Evolutionary conservation across 176 grass and related monocot species (phyloP), one percentile per base, ranked within the genome.

Genomic region (Musa troglodytarum): DNA sequence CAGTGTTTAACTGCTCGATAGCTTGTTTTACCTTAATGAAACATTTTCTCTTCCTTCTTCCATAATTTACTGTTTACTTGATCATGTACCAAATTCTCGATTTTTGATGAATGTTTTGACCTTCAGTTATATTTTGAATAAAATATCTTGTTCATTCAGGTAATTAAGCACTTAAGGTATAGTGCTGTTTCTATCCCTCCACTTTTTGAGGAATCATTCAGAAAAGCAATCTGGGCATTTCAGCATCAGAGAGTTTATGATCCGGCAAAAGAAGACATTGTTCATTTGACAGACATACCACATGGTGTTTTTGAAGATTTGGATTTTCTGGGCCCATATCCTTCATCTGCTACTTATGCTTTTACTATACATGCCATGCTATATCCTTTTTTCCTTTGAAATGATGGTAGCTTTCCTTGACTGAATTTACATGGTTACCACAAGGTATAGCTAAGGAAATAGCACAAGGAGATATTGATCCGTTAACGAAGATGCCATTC

Each of bases 301-400:
- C 21, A 76, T 26, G 83, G 49, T 72, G 49, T 82, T 80, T 77
- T 49, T 69, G 88, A 87, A 83, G 93, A 97, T 6, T 86, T 95
- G 85, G 93, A 93, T 57, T 97, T 93, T 97, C 71, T 97, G 64
- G 93, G 93, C 82, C 93, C 93, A 97, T 93, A 97, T 97, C 93
- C 90, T 97, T 86, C 65, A 71, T 54, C 54, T 79, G 12, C 43
- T 55, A 16, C 53, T 82, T 10, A 15, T 52, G 8, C 52, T 50
- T 64, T 49, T 26, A 49, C 54, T 43, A 49, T 79, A 24, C 63
- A 74, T 69, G 23, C 49, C 25, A 17, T 77, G 34, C 2, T 65
- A 25, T 70, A 61, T 76, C 23, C 11, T 20, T 70, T 29, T 43
- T 43, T 43, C 52, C 6, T 54, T 73, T 69, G 25, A 76, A 75